Percentiles rank a stretch among this genome's conserved stretches.
Conservation (phyloP, 192 early-diverging fungal genomes). For the Radiomyces spectabilis region DNA sequence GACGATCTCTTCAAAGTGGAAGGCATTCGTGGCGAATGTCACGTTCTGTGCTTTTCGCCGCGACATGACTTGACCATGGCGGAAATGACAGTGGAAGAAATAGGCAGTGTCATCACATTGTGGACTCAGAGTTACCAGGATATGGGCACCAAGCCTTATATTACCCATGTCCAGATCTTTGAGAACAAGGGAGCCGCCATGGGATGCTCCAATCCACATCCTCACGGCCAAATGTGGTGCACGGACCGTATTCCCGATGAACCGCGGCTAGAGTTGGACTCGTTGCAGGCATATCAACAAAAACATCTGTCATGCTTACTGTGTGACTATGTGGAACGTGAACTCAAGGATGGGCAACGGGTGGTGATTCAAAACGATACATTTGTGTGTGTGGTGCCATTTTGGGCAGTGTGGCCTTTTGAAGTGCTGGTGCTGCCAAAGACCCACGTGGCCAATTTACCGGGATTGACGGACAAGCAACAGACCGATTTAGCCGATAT, state of each 20-base stretch:
- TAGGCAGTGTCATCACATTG: slow-evolving; percentile 54
- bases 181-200: slow-evolving; percentile 96
- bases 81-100: slow-evolving; percentile 66
- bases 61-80: slow-evolving; percentile 84
- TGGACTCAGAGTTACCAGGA: slow-evolving; percentile 67
- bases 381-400: slow-evolving; percentile 83
- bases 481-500: slow-evolving; percentile 66
- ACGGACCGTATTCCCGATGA: slow-evolving; percentile 79
- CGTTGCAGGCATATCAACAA: slow-evolving; percentile 53
- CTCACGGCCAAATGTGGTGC: slow-evolving; percentile 94
- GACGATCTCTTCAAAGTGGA: slow-evolving; percentile 45
- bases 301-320: slow-evolving; percentile 64
- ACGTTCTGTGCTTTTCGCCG: slow-evolving; percentile 92
- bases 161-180: slow-evolving; percentile 90
- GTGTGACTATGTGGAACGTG: slow-evolving; percentile 71
- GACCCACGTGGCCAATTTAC: slow-evolving; percentile 48
- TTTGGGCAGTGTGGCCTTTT: slow-evolving; percentile 97
- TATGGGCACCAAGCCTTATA: slow-evolving; percentile 38
- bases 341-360: slow-evolving; percentile 31
- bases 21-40: slow-evolving; percentile 67
- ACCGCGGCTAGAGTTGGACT: slow-evolving; percentile 59
- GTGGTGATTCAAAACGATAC: slow-evolving; percentile 74
- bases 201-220: slow-evolving; percentile 98
- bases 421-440: slow-evolving; percentile 83
- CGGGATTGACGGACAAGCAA: slow-evolving; percentile 42